These are phyloP conservation scores for Ceratobasidium sp. DNA, from an alignment of 1,284 basidiomycete species.

Conservation along the genomic window DNA sequence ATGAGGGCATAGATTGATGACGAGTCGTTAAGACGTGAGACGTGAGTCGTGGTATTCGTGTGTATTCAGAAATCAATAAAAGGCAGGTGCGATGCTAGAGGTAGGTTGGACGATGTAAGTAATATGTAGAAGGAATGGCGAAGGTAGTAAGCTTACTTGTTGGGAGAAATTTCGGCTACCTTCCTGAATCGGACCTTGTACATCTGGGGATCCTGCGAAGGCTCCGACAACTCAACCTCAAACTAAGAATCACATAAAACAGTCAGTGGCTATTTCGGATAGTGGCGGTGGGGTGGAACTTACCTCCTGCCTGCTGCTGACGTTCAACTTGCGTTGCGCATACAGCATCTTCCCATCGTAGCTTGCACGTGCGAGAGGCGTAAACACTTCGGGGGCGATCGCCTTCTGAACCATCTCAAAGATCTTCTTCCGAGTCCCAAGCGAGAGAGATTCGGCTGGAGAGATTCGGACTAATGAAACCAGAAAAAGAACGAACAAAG, in stretches of 20 bases:
- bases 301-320: slow-evolving; percentile 31
- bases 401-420: slow-evolving; percentile 26
- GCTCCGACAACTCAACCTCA: slow-evolving; percentile 13
- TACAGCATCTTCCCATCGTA: slow-evolving; percentile 40
- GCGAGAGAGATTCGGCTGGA: slow-evolving; percentile 23
- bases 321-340: slow-evolving; percentile 24
- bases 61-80: too few species aligned
- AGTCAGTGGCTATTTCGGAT: background rate
- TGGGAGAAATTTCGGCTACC: slow-evolving; percentile 29
- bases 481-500: background rate
- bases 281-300: background rate
- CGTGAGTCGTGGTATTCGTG: background rate
- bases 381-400: slow-evolving; percentile 30
- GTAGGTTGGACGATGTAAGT: background rate
- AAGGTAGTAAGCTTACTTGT: slow-evolving; percentile 11
- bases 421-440: slow-evolving; percentile 31
- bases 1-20: slow-evolving; percentile 21
- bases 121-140: background rate
- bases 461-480: slow-evolving; percentile 30
- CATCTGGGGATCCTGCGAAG: background rate
- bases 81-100: slow-evolving; percentile 11
- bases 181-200: slow-evolving; percentile 27
- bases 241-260: slow-evolving; percentile 11
- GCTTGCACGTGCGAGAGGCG: slow-evolving; percentile 28
- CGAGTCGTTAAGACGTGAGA: slow-evolving; percentile 16